Evolutionary conservation across 2,329 filamentous ascomycete genomes (phyloP), one percentile per base, ranked within the genome.

Genomic region (Penicillium sp.): DNA sequence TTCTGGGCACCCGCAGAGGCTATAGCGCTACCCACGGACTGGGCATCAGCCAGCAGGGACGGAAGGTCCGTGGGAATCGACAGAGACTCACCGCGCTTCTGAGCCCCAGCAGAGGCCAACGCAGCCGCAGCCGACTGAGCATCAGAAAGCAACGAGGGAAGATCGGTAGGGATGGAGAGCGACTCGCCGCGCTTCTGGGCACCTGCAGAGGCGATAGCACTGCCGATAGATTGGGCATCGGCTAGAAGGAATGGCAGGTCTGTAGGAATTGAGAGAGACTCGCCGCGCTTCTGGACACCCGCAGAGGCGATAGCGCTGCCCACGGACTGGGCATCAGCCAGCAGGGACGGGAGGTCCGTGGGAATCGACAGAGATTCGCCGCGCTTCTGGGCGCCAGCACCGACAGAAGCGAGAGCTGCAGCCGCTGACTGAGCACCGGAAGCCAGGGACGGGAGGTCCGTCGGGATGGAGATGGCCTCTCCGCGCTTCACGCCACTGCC

Each of bases 361-460:
- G 54, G 52, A 8, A 56, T 35, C 2, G 54, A 40, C 1, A 55
- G 34, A n/a, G 46, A 39, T 2, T 40, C 52, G 12, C 31, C 52
- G 8, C 54, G 53, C 46, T 56, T 58, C 43, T 52, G 47, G 3
- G 49, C 45, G 9, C 43, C 38, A 8, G 33, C 29, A 1, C 43
- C 43, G 10, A 12, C n/a, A 45, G 55, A 54, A 22, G 49, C 53
- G 3, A 54, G 43, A 29, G 46, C 49, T 12, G 19, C 53, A 12
- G 34, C 45, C 9, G 33, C 43, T 4, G 51, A 51, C 40, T 57
- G 43, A 6, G 49, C 53, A n/a, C 52, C 55, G 3, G 51, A 54
- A 15, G 42, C 43, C 15, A 56, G 33, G 7, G 52, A 55, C 2
- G 53, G 44, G 4, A 55, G 44, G 28, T 52, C 45, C 6, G 51